These are phyloP conservation scores for Scedosporium aurantiacum DNA, from an alignment of 2,329 filamentous ascomycete species.

Conservation along the genomic window DNA sequence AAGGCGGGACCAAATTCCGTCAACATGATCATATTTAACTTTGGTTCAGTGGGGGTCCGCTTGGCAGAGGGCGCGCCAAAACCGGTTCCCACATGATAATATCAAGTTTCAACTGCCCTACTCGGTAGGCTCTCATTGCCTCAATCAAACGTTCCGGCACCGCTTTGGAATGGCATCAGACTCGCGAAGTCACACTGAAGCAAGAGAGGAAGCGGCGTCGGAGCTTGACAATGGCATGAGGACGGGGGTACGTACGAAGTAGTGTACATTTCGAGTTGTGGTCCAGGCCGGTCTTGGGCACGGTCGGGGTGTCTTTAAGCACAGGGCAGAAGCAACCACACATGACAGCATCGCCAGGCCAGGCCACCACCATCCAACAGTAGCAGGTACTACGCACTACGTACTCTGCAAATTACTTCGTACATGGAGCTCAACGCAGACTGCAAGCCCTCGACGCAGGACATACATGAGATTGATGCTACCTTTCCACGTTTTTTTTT, in stretches of 20 bases:
- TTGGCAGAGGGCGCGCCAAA: neutral
- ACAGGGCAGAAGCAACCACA: neutral
- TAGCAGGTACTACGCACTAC: neutral
- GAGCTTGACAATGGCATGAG: too few species aligned
- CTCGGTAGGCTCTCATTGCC: too few species aligned
- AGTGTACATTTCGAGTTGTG: too few species aligned
- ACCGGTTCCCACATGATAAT: neutral
- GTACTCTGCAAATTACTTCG: too few species aligned
- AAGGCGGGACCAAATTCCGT: too few species aligned
- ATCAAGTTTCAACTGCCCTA: too few species aligned
- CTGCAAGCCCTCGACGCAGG: constrained; percentile 1
- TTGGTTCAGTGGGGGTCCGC: neutral
- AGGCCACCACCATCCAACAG: neutral
- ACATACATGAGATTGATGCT: constrained; percentile 1
- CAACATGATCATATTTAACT: neutral
- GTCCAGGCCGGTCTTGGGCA: neutral
- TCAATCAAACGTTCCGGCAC: too few species aligned
- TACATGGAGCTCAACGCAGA: neutral
- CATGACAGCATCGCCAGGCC: neutral
- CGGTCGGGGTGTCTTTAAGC: neutral
- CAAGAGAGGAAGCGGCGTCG: too few species aligned
- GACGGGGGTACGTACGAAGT: too few species aligned
- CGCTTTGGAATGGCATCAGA: too few species aligned
- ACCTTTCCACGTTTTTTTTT: neutral
- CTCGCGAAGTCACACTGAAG: too few species aligned